Conservation (phyloP, 768 basidiomycete genomes). For the Clavulina sp. region DNA sequence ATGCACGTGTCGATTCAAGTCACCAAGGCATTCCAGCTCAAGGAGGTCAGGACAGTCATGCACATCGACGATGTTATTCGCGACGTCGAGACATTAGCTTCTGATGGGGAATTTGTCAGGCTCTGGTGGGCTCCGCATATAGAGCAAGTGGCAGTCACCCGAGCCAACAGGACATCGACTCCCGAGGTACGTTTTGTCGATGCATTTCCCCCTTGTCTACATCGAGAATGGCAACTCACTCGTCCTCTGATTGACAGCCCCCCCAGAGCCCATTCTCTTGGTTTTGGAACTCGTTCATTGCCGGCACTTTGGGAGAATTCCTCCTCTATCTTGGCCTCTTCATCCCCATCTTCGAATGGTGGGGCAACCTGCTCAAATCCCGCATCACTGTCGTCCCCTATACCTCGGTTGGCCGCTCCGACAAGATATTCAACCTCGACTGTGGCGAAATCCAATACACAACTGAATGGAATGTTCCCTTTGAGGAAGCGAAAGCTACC, state of each 20-base stretch:
- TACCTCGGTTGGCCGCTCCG: conserved; percentile 9
- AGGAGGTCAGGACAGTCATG: conserved; percentile 46
- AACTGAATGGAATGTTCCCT: conserved; percentile 87
- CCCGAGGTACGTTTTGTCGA: conserved; percentile 65
- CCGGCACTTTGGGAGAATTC: conserved; percentile 67
- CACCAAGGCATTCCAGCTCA: conserved; percentile 65
- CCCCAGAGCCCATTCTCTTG: conserved; percentile 24
- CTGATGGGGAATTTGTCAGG: conserved; percentile 71
- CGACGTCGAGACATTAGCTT: conserved; percentile 36
- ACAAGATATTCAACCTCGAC: conserved; percentile 82
- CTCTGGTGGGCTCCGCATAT: conserved; percentile 91
- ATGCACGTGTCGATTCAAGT: conserved; percentile 60
- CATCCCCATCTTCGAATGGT: conserved; percentile 39
- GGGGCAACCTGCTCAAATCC: not conserved
- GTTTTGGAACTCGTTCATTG: conserved; percentile 56
- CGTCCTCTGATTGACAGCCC: not conserved
- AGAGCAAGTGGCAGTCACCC: conserved; percentile 50
- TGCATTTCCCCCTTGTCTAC: conserved; percentile 14
- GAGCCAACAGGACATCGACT: conserved; percentile 58
- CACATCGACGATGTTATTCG: conserved; percentile 43
- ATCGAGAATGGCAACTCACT: too few species aligned
- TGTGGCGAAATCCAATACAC: conserved; percentile 91
- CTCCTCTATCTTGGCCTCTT: conserved; percentile 63
- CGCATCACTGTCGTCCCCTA: not conserved
- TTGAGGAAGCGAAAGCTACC: conserved; percentile 43